These are phyloP conservation scores for Moesziomyces antarcticus DNA, from an alignment of 1,284 basidiomycete genomes.

Conservation along the genomic window DNA sequence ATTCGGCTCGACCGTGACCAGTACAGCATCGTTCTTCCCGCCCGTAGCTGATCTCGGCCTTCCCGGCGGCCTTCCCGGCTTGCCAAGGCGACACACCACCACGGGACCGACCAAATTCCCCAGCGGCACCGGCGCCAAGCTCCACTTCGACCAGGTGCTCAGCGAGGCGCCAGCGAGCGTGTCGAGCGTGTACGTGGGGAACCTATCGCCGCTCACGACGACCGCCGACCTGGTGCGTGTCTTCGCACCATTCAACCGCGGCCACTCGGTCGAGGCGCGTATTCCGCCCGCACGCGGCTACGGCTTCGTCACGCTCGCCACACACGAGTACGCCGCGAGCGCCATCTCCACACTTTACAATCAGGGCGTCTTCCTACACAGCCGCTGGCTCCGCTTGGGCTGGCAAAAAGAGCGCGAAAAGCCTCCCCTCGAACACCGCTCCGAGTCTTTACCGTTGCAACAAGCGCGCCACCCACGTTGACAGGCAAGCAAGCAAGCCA, in stretches of 20 bases:
- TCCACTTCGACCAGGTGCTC: slow-evolving; percentile 83
- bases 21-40: neutral
- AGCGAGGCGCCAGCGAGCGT: slow-evolving; percentile 90
- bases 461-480: neutral
- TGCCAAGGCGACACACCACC: slow-evolving; percentile 7
- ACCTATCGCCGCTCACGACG: slow-evolving; percentile 93
- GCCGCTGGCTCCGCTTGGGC: slow-evolving; percentile 93
- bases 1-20: neutral
- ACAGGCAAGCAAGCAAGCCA: neutral
- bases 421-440: slow-evolving; percentile 1
- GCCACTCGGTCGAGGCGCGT: slow-evolving; percentile 95
- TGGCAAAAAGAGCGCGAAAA: slow-evolving; percentile 86
- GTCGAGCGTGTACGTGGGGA: slow-evolving; percentile 96
- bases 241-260: slow-evolving; percentile 85
- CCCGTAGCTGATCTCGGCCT: slow-evolving; percentile 19
- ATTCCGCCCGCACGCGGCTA: slow-evolving; percentile 86
- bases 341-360: slow-evolving; percentile 85
- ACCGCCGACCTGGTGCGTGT: slow-evolving; percentile 94
- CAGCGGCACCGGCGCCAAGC: slow-evolving; percentile 3
- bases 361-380: slow-evolving; percentile 93
- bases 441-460: slow-evolving; percentile 13
- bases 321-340: slow-evolving; percentile 95
- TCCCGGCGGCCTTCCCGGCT: slow-evolving; percentile 41
- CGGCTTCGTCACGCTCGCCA: slow-evolving; percentile 97
- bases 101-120: slow-evolving; percentile 15